A percentile compares a stretch with the other conserved stretches of the same genome.
Conservation (phyloP, 257 asterid genomes). For the Knoxia roxburghii region DNA sequence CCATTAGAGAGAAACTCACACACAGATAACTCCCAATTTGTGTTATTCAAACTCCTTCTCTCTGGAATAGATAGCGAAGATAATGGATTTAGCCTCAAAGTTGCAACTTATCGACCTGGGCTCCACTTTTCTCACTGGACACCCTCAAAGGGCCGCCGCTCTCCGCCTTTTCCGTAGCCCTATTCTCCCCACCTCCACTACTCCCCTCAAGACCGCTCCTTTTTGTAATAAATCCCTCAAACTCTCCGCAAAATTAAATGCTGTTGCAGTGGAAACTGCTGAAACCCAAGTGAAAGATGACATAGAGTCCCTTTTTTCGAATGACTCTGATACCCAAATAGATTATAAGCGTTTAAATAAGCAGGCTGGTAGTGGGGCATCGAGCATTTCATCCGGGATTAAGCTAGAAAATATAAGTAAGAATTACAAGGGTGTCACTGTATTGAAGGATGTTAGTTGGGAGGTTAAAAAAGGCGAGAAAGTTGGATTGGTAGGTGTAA, state of each 20-base stretch:
- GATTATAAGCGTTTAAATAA: constrained; percentile 40
- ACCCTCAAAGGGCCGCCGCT: constrained; percentile 25
- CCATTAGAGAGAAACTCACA: background rate
- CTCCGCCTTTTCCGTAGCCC: constrained; percentile 39
- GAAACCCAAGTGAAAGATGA: constrained; percentile 53
- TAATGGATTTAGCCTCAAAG: constrained; percentile 55
- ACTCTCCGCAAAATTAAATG: constrained; percentile 42
- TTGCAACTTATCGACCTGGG: constrained; percentile 47
- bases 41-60: background rate
- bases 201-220: constrained; percentile 21
- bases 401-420: constrained; percentile 78
- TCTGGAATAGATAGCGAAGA: background rate
- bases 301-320: constrained; percentile 65
- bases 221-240: constrained; percentile 29
- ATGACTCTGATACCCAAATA: constrained; percentile 24
- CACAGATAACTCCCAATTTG: background rate
- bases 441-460: constrained; percentile 82
- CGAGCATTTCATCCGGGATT: constrained; percentile 82
- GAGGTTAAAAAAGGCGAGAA: constrained; percentile 92
- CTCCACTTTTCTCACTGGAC: constrained; percentile 54
- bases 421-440: constrained; percentile 76
- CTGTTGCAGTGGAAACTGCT: constrained; percentile 62
- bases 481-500: constrained; percentile 92
- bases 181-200: constrained; percentile 18
- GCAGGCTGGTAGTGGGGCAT: constrained; percentile 55